These are phyloP conservation scores for Gillenia trifoliata DNA, from an alignment of 306 rosid species.

Conservation along the genomic window DNA sequence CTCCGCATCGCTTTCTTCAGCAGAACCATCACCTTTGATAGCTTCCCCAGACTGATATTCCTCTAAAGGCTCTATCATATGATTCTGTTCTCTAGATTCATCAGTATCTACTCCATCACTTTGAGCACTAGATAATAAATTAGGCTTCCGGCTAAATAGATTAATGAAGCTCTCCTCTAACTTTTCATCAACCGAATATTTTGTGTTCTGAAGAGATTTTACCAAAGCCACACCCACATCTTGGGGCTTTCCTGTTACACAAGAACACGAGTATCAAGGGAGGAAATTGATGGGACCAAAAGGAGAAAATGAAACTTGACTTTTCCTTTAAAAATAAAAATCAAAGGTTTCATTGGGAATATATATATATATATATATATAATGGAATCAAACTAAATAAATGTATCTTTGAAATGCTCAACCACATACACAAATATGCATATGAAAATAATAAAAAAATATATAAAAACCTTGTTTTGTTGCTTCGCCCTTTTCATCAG, in stretches of 20 bases:
- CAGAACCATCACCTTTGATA: slow-evolving; percentile 24
- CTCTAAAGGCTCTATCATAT: slow-evolving; percentile 28
- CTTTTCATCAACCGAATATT: slow-evolving; percentile 76
- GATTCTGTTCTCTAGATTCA: slow-evolving; percentile 26
- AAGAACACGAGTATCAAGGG: slow-evolving; percentile 8
- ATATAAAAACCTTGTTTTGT: slow-evolving; percentile 46
- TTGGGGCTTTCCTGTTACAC: slow-evolving; percentile 54
- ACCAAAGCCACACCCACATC: slow-evolving; percentile 83
- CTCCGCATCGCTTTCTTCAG: slow-evolving; percentile 31
- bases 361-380: no score
- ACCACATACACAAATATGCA: neutral
- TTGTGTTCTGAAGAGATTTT: slow-evolving; percentile 74
- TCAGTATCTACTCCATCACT: slow-evolving; percentile 24
- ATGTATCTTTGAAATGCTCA: neutral
- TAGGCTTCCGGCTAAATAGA: slow-evolving; percentile 46
- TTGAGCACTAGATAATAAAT: slow-evolving; percentile 29
- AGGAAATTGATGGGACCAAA: slow-evolving; percentile 8
- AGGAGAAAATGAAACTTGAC: neutral
- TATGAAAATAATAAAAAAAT: neutral
- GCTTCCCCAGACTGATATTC: slow-evolving; percentile 24
- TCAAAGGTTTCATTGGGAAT: neutral
- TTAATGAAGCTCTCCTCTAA: slow-evolving; percentile 59
- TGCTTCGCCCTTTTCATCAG: slow-evolving; percentile 49
- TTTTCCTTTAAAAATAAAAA: neutral
- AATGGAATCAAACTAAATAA: neutral